Evolutionary conservation across 2,329 filamentous ascomycete species (phyloP).

Genomic region (Didymella sp.): DNA sequence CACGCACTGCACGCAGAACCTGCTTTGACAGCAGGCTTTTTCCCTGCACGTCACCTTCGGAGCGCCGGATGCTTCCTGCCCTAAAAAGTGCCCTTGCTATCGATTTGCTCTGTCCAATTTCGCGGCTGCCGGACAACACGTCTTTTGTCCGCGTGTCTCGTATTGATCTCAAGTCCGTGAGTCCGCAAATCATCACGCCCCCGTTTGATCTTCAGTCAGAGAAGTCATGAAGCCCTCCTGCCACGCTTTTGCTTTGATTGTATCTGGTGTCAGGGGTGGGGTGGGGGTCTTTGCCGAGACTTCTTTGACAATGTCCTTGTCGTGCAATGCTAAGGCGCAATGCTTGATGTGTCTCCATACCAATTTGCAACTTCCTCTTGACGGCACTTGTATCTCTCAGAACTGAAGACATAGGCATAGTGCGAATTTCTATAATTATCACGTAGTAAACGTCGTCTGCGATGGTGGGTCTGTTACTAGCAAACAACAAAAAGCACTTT

Average conservation of each 20-base stretch:
- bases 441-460: background rate
- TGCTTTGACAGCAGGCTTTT: background rate
- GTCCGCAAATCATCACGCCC: constrained; percentile 2
- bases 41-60: constrained; percentile 17
- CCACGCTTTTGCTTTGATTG: background rate
- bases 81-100: constrained; percentile 16
- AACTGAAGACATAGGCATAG: background rate
- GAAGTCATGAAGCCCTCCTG: background rate
- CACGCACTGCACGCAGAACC: background rate
- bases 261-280: background rate
- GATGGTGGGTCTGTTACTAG: background rate
- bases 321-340: background rate
- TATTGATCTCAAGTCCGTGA: constrained; percentile 5
- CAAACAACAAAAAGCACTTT: background rate
- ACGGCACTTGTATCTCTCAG: no score
- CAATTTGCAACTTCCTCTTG: no score
- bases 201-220: constrained; percentile 16
- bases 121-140: constrained; percentile 16
- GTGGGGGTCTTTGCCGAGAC: background rate
- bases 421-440: background rate
- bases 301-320: background rate
- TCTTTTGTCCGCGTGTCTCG: constrained; percentile 16
- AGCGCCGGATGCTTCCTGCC: constrained; percentile 15
- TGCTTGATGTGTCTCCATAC: background rate
- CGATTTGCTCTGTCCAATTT: constrained; percentile 17